Percentiles rank a stretch among this genome's conserved stretches.
These are phyloP conservation scores for Candida insectalens DNA, from an alignment of 805 yeast species.

Conservation along the genomic window DNA sequence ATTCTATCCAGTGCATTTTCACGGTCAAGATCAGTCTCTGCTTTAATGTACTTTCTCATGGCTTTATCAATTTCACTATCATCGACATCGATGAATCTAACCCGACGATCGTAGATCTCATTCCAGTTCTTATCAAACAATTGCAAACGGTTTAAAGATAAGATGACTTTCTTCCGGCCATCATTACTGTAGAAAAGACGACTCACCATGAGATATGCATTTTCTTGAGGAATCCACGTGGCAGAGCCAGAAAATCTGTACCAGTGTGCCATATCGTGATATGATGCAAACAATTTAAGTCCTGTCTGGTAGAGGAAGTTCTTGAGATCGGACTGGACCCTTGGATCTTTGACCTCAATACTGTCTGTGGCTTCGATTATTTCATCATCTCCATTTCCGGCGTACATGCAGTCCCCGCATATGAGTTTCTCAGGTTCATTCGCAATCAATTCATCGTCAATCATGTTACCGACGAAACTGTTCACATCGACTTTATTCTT, in stretches of 20 bases:
- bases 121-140: constrained; percentile 36
- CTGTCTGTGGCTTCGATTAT: neutral
- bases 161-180: constrained; percentile 25
- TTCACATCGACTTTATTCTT: neutral
- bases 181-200: constrained; percentile 29
- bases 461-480: neutral
- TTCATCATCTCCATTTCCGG: neutral
- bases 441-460: neutral
- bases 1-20: constrained; percentile 12
- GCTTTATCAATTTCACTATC: constrained; percentile 21
- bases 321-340: neutral
- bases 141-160: constrained; percentile 34
- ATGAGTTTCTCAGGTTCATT: neutral
- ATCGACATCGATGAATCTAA: constrained; percentile 23
- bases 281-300: neutral
- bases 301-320: constrained; percentile 2
- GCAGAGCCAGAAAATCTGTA: constrained; percentile 39
- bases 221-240: constrained; percentile 41
- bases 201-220: constrained; percentile 38
- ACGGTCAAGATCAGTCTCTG: constrained; percentile 16
- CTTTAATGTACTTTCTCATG: constrained; percentile 13
- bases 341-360: neutral
- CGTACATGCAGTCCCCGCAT: neutral
- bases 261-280: constrained; percentile 23
- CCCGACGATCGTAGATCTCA: constrained; percentile 29